Conservation (phyloP, 2,329 filamentous ascomycete genomes). For the Fusarium anthophilum region DNA sequence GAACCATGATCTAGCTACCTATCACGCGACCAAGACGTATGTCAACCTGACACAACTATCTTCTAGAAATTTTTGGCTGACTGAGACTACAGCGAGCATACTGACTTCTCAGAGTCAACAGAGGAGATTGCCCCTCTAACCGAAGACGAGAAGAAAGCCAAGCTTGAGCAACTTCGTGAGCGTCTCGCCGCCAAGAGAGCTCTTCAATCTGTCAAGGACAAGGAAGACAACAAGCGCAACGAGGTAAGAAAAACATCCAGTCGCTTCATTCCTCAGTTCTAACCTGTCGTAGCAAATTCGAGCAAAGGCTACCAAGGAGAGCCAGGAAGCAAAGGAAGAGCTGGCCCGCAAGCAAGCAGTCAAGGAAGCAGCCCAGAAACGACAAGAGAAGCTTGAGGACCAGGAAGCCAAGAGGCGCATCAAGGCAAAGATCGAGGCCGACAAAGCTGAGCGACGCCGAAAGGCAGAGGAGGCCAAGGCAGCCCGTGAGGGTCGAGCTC, state of each 20-base stretch:
- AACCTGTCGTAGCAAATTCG: slow-evolving; percentile 67
- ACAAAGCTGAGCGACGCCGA: slow-evolving; percentile 87
- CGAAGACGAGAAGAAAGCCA: slow-evolving; percentile 88
- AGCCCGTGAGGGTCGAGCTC: slow-evolving; percentile 77
- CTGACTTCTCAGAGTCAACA: slow-evolving; percentile 91
- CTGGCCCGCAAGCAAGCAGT: slow-evolving; percentile 87
- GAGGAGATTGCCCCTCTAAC: slow-evolving; percentile 92
- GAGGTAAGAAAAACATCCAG: slow-evolving; percentile 64
- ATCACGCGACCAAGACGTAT: slow-evolving; percentile 87
- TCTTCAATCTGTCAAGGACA: slow-evolving; percentile 74
- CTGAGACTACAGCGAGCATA: slow-evolving; percentile 70
- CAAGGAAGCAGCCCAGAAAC: slow-evolving; percentile 88
- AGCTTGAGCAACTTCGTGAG: slow-evolving; percentile 76
- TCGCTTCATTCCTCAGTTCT: background rate
- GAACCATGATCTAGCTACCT: slow-evolving; percentile 82
- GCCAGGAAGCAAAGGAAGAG: slow-evolving; percentile 90
- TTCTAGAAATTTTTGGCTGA: background rate
- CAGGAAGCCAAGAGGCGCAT: slow-evolving; percentile 87
- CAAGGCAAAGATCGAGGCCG: slow-evolving; percentile 91
- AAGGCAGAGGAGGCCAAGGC: slow-evolving; percentile 90
- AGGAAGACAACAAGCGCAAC: slow-evolving; percentile 84
- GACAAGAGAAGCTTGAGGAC: slow-evolving; percentile 87
- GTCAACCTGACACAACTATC: slow-evolving; percentile 37
- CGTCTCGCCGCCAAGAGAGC: slow-evolving; percentile 79
- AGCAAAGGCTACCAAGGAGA: slow-evolving; percentile 88